A percentile compares a stretch with the other conserved stretches of the same genome.
Conservation (phyloP, 768 basidiomycete species). For the Russula lepida region DNA sequence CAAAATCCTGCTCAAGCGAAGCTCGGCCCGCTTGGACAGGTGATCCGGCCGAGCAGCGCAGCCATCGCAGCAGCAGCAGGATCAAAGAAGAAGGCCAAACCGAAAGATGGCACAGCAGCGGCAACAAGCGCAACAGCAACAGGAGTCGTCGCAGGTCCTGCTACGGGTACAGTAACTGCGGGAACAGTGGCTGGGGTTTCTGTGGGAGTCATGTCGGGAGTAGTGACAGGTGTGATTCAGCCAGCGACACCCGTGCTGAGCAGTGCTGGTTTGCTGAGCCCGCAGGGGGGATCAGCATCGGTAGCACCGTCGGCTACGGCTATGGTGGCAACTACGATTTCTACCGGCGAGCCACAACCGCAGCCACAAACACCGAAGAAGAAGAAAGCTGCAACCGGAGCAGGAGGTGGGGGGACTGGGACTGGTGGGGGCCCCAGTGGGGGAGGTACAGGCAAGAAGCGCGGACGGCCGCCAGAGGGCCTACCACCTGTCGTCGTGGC, state of each 20-base stretch:
- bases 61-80: conserved; percentile 32
- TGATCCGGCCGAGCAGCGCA: conserved; percentile 43
- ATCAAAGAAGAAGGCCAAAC: conserved; percentile 55
- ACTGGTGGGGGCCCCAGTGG: not conserved
- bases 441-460: conserved; percentile 18
- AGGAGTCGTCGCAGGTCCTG: not conserved
- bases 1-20: conserved; percentile 53
- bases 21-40: conserved; percentile 74
- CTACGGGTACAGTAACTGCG: not conserved
- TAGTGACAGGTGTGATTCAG: not conserved
- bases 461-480: conserved; percentile 21
- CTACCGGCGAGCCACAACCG: not conserved
- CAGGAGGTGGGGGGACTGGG: not conserved
- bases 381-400: conserved; percentile 10
- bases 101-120: conserved; percentile 20
- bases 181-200: not conserved
- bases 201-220: not conserved
- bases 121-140: not conserved
- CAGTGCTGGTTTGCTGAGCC: conserved; percentile 3
- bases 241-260: not conserved
- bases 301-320: not conserved
- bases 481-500: conserved; percentile 28
- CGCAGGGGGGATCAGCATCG: not conserved
- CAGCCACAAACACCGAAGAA: conserved; percentile 19
- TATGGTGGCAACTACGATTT: not conserved